Base-by-base conservation (phyloP, 495 filamentous ascomycete genomes). In the Podospora australis region DNA sequence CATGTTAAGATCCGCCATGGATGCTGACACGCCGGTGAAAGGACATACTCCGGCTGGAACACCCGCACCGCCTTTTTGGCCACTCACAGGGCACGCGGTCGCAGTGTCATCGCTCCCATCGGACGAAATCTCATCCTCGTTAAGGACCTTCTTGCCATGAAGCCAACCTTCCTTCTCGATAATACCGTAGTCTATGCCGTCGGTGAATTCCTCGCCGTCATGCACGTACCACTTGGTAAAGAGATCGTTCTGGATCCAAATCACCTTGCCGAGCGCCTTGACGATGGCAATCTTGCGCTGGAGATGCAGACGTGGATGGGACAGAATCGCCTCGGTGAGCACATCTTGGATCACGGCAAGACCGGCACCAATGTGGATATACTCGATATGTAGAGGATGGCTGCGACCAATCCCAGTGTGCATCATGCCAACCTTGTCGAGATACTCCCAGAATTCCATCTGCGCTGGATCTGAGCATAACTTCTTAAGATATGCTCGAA, bases 391-490 rank as follows among this genome's bases (percentile, higher is more conserved):
- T 17, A 89, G 70, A 0, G 80, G 74, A 44, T 83, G 75, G 40
- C 76, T 62, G 16, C 83, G 74, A 10, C 77, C 83, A 48, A 79
- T 72, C 2, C 82, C 83, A 3, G 74, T 74, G 59, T 87, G 83
- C 82, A 87, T 87, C 73, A 83, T 75, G 36, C 84, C 85, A 22
- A 89, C 84, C 66, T 87, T 89, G 63, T 87, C 80, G 28, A 88
- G 64, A 60, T 88, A 89, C 50, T 84, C 74, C 83, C 83, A 89
- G 57, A 86, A 88, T 44, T 85, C 82, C 72, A 83, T 80, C 53
- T 77, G 78, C 29, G 77, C 79, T 0, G 84, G 84, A 55, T 88
- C 84, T 10, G 78, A 79, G 59, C 83, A 85, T 9, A 88, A 59
- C 58, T 81, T 83, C 36, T 71, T 77, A 24, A 89, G 68, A 50